Base-by-base conservation (phyloP, 495 filamentous ascomycete species). In the Astrothelium subdiscretum region DNA sequence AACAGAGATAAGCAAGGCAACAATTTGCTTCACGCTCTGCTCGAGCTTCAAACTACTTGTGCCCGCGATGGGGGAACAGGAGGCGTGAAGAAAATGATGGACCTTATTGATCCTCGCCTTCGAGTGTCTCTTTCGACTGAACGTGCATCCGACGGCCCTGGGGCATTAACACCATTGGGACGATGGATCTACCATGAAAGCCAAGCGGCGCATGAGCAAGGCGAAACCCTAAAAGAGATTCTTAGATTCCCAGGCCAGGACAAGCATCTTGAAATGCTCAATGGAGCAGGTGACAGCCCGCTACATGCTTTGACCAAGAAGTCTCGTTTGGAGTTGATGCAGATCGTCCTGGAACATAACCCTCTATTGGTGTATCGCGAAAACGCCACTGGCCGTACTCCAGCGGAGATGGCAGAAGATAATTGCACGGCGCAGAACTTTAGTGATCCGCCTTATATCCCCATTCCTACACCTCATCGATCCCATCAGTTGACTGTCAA, bases 371-470 rank as follows among this genome's bases (percentile, higher is more conserved):
- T 90, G 0, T 77, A 80, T 67, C 79, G 82, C 38, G 88, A 91
- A 66, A 90, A 88, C 66, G 79, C 86, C 0, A 86, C 84, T 0
- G 88, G 87, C 12, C 79, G 78, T 12, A 92, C 87, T 2, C 83
- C 87, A 0, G 71, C 78, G 24, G 87, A 92, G 60, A 76, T 90
- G 42, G 82, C 84, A 1, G 77, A 80, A 32, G 81, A 83, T 59
- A 66, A 71, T 2, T 82, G 79, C 72, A 67, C 83, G 22, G 67
- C 73, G 10, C 54, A 73, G 6, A n/a, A 70, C 68, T 31, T 69
- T 57, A 10, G 22, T 32, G n/a, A 60, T 65, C 48, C 54, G 62
- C 59, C 60, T 29, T 20, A 13, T 51, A 8, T 18, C 27, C 54
- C 57, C 22, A 40, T 18, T 27, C 54, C 57, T 20, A 40, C 31